Evolutionary conservation across 2,329 filamentous ascomycete species (phyloP), one percentile per base, ranked within the genome.

Genomic region (Lachnellula subtilissima): DNA sequence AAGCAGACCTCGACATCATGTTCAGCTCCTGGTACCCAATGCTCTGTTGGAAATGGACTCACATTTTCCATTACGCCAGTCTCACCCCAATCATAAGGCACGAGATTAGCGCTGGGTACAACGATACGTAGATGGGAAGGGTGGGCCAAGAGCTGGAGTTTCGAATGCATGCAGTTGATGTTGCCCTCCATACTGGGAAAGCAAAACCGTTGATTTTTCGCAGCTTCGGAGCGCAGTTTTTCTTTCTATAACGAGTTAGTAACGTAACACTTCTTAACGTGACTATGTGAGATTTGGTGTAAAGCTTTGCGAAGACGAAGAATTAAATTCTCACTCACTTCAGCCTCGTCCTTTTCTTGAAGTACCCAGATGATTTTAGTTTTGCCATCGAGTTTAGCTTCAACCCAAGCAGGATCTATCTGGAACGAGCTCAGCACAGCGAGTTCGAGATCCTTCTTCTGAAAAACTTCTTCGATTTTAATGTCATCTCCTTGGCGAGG

Each of bases 101-200:
- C 85, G 49, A 97, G 75, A 65, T 99, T 99, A 1, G 91, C 94
- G 3, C 87, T 93, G 0, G 94, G 91, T 2, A 97, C 77, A 1
- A 88, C 93, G 46, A 99, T 78, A 6, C 94, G 84, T 15, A 97
- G 72, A 69, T 91, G 85, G 1, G 74, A 74, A 0, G 81, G 74
- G 64, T 91, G 89, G 65, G 91, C 93, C n/a, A 97, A 78, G 1
- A 97, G 73, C 80, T 96, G 92, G 45, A 97, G 77, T 69, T 99
- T 97, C 50, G 91, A 96, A 72, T 97, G 94, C 91, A 97, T 96
- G 65, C 80, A 85, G 23, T 85, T 87, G 5, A 83, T 74, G 48
- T 82, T 76, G 1, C 84, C 82, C 42, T 83, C 77, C 89, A 97
- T 2, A 81, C 59, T 80, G 15, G 93, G 93, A 67, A 97, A 96